phyloP scores from a whole-genome alignment of 2,329 filamentous ascomycete species.

The Neofusicoccum cordaticola region DNA sequence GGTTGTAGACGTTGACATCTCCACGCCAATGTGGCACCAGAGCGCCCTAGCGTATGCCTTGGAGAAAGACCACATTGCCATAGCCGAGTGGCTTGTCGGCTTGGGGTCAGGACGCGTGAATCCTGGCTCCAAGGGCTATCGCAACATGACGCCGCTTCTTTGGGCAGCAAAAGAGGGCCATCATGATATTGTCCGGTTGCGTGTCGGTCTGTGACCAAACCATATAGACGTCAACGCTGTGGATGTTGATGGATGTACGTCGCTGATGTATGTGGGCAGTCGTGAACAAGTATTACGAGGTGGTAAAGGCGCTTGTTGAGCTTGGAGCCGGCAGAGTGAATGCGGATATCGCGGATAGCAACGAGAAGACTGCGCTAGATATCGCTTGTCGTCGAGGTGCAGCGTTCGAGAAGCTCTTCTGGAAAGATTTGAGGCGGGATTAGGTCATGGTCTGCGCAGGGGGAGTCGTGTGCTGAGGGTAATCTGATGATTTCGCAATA shows the following conservation, averaged over 20 bases:
- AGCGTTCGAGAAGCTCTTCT: too few relatives aligned
- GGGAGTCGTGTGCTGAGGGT: too few relatives aligned
- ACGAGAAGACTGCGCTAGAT: background rate
- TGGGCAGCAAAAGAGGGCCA: background rate
- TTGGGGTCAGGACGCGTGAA: background rate
- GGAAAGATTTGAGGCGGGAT: too few relatives aligned
- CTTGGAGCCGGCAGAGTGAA: background rate
- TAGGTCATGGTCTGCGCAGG: too few relatives aligned
- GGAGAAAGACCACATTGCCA: background rate
- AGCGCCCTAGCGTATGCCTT: background rate
- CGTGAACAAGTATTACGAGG: background rate
- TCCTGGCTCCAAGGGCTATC: background rate
- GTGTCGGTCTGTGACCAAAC: too few relatives aligned
- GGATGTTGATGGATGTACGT: background rate
- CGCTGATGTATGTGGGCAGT: background rate
- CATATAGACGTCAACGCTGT: background rate
- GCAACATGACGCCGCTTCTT: background rate
- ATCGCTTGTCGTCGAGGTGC: background rate
- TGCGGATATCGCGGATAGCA: background rate
- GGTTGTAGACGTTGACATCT: background rate
- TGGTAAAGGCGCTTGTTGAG: background rate
- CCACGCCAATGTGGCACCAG: background rate
- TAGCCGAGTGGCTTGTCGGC: background rate
- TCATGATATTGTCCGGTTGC: background rate
- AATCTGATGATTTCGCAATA: too few relatives aligned